A percentile compares a stretch with the other conserved stretches of the same genome.
These are phyloP conservation scores for Ramularia collo-cygni DNA, from an alignment of 2,329 filamentous ascomycete species.

Conservation along the genomic window DNA sequence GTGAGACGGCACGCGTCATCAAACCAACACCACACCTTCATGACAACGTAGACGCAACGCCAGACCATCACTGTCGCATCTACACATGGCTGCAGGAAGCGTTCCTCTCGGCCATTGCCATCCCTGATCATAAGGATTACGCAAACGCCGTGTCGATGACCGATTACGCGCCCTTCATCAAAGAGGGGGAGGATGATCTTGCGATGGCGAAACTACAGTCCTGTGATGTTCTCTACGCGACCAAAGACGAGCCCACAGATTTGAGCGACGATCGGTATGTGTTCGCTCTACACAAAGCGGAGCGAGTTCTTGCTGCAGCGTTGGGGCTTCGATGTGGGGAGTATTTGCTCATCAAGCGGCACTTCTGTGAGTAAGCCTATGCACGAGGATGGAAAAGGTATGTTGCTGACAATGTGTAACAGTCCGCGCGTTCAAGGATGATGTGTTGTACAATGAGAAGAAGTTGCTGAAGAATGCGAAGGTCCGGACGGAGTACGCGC, in stretches of 20 bases:
- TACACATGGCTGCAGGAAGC: slow-evolving; percentile 13
- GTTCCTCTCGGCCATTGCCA: slow-evolving; percentile 12
- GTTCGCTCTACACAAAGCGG: slow-evolving; percentile 12
- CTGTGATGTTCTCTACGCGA: slow-evolving; percentile 1
- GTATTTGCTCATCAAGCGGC: slow-evolving; percentile 22
- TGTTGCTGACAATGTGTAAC: too few relatives aligned
- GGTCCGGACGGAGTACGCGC: slow-evolving; percentile 13
- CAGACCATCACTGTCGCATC: slow-evolving; percentile 9
- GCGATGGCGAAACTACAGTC: slow-evolving; percentile 12
- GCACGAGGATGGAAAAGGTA: slow-evolving; percentile 1
- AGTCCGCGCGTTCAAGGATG: slow-evolving; percentile 7
- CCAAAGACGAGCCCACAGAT: slow-evolving; percentile 2
- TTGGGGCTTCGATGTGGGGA: slow-evolving; percentile 15
- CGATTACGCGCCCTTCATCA: slow-evolving; percentile 17
- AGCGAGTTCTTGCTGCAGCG: slow-evolving; percentile 14
- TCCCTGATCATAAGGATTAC: slow-evolving; percentile 20
- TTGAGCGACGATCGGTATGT: slow-evolving; percentile 19
- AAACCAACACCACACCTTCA: neutral
- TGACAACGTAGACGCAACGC: neutral
- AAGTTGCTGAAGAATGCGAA: slow-evolving; percentile 6
- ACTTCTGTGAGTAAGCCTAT: slow-evolving; percentile 16
- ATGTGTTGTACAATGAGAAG: slow-evolving; percentile 8
- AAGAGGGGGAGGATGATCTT: slow-evolving; percentile 8
- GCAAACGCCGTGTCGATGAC: slow-evolving; percentile 13
- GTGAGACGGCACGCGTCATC: neutral